Conservation (phyloP, 306 rosid species). For the Elaeagnus macrophylla region DNA sequence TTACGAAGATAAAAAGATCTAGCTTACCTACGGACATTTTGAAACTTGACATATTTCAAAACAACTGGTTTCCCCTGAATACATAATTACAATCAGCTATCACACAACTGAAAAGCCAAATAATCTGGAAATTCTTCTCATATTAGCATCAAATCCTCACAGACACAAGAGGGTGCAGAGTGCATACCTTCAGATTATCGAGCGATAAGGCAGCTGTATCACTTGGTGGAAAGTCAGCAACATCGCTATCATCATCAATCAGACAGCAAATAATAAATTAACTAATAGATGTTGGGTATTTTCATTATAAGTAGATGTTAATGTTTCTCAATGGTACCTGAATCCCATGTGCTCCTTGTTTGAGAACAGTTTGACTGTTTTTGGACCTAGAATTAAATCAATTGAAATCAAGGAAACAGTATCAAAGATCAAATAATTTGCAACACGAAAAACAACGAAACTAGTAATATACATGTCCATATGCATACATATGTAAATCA, state of each 20-base stretch:
- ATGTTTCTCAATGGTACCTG: conserved; percentile 42
- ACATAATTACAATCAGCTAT: conserved; percentile 8
- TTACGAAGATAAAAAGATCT: conserved; percentile 10
- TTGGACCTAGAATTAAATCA: conserved; percentile 60
- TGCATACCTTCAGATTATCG: conserved; percentile 59
- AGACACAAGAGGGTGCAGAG: conserved; percentile 7
- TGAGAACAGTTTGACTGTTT: conserved; percentile 80
- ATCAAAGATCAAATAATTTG: neutral
- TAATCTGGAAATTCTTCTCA: neutral
- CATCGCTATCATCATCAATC: conserved; percentile 55
- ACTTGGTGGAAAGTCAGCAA: conserved; percentile 76
- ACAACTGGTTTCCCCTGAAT: conserved; percentile 72
- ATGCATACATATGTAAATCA: no score
- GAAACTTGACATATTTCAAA: conserved; percentile 88
- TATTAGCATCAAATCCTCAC: neutral
- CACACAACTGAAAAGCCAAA: neutral
- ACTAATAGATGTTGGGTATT: neutral
- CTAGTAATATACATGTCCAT: neutral
- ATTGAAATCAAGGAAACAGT: conserved; percentile 13
- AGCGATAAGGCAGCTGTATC: conserved; percentile 58
- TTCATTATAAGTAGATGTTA: conserved; percentile 6
- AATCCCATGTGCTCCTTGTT: conserved; percentile 99
- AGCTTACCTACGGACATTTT: conserved; percentile 86
- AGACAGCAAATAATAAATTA: conserved; percentile 18
- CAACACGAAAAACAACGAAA: neutral